phyloP scores from a whole-genome alignment of 768 basidiomycete genomes.

The Suillus subluteus region DNA sequence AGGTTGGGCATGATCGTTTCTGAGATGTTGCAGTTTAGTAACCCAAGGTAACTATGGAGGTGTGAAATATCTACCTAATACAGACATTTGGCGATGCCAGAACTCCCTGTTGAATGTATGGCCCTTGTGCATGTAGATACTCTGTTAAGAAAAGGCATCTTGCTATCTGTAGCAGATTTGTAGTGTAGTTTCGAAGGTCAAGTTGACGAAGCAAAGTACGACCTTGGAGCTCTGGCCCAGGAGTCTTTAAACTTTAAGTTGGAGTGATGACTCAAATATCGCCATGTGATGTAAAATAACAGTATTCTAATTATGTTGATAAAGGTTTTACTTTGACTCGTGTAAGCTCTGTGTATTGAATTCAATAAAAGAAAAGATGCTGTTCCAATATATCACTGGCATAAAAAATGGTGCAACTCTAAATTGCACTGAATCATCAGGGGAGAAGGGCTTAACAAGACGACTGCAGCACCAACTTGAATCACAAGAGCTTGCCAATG shows the following conservation, averaged over 20 bases:
- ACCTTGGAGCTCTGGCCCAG: neutral
- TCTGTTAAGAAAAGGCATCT: conserved; percentile 11
- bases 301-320: neutral
- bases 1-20: neutral
- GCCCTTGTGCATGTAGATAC: conserved; percentile 6
- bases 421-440: neutral
- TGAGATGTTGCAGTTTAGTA: neutral
- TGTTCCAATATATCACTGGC: neutral
- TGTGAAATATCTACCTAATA: neutral
- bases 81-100: neutral
- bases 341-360: neutral
- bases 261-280: neutral
- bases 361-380: neutral
- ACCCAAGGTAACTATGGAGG: neutral
- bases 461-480: neutral
- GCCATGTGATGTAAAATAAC: neutral
- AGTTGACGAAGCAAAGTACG: conserved; percentile 1
- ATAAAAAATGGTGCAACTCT: neutral
- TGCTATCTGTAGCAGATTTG: neutral
- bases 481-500: conserved; percentile 43
- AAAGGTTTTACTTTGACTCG: neutral
- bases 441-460: neutral
- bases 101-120: conserved; percentile 8
- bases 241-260: too few relatives aligned
- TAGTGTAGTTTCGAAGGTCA: neutral